These are phyloP conservation scores for Marasmius tenuissimus DNA, from an alignment of 1,284 basidiomycete species.

Conservation along the genomic window DNA sequence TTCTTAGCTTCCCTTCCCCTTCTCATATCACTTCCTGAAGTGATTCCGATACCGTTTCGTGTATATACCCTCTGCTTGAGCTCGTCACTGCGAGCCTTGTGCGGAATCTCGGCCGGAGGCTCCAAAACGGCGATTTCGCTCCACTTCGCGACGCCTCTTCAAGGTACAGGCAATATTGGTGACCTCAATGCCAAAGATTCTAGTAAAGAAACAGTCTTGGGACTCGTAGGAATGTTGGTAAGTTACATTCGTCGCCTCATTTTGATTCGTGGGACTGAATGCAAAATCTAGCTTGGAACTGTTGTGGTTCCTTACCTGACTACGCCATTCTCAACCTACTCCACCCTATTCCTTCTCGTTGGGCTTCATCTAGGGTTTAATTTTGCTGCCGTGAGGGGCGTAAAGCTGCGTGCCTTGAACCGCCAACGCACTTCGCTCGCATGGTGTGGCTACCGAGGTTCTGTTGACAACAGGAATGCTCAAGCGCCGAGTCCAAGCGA, in stretches of 20 bases:
- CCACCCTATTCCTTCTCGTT: constrained; percentile 49
- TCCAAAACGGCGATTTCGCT: constrained; percentile 69
- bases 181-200: constrained; percentile 72
- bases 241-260: constrained; percentile 21
- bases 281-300: constrained; percentile 49
- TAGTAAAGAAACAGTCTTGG: constrained; percentile 69
- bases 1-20: constrained; percentile 36
- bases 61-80: constrained; percentile 54
- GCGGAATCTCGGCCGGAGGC: constrained; percentile 60
- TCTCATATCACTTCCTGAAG: constrained; percentile 19
- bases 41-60: constrained; percentile 36
- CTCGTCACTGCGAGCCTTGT: constrained; percentile 56
- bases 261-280: not conserved
- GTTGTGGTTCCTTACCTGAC: constrained; percentile 56
- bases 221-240: constrained; percentile 66
- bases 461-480: constrained; percentile 11
- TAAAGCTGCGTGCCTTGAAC: constrained; percentile 58
- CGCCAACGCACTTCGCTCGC: constrained; percentile 54
- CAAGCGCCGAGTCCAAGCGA: constrained; percentile 27
- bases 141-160: constrained; percentile 57
- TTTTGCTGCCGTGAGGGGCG: constrained; percentile 56
- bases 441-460: constrained; percentile 44
- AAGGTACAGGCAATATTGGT: constrained; percentile 57
- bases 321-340: constrained; percentile 48
- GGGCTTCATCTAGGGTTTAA: constrained; percentile 57